Evolutionary conservation across 106 monocot genomes (phyloP).

Genomic region (Chionographis japonica): DNA sequence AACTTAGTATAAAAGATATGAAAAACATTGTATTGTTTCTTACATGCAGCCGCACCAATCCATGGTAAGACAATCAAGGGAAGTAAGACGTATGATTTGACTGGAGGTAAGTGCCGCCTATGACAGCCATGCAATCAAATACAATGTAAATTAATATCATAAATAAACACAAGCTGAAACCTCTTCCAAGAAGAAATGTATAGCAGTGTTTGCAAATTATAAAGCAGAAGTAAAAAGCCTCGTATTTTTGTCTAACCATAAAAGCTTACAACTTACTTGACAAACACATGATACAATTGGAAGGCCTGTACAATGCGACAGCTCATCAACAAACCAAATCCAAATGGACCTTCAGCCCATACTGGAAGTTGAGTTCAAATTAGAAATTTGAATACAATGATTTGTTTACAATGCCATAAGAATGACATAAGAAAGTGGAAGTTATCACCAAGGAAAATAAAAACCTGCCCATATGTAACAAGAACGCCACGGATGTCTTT

Average conservation of each 20-base stretch:
- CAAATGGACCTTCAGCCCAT: slow-evolving; percentile 37
- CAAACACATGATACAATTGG: slow-evolving; percentile 31
- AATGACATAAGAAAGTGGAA: too few relatives aligned
- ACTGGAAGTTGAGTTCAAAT: slow-evolving; percentile 12
- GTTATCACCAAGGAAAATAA: not conserved
- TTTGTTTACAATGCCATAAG: too few relatives aligned
- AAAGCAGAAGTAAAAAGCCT: not conserved
- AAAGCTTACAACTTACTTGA: slow-evolving; percentile 21
- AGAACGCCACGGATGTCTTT: slow-evolving; percentile 16
- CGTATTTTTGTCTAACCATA: not conserved
- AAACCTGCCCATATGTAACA: slow-evolving; percentile 36
- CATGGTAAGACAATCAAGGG: slow-evolving; percentile 23
- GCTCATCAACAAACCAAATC: slow-evolving; percentile 43
- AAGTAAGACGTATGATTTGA: slow-evolving; percentile 12
- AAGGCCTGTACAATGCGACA: slow-evolving; percentile 34
- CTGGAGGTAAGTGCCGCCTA: slow-evolving; percentile 15
- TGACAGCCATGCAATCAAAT: not conserved
- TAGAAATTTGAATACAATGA: not conserved
- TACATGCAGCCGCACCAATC: slow-evolving; percentile 25
- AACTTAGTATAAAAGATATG: not conserved
- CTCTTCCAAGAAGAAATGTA: not conserved
- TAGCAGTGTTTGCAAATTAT: not conserved
- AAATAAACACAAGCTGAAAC: not conserved
- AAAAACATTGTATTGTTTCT: not conserved
- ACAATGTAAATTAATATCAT: not conserved